These are phyloP conservation scores for Lyophyllum semitale DNA, from an alignment of 768 basidiomycete species.

Conservation along the genomic window DNA sequence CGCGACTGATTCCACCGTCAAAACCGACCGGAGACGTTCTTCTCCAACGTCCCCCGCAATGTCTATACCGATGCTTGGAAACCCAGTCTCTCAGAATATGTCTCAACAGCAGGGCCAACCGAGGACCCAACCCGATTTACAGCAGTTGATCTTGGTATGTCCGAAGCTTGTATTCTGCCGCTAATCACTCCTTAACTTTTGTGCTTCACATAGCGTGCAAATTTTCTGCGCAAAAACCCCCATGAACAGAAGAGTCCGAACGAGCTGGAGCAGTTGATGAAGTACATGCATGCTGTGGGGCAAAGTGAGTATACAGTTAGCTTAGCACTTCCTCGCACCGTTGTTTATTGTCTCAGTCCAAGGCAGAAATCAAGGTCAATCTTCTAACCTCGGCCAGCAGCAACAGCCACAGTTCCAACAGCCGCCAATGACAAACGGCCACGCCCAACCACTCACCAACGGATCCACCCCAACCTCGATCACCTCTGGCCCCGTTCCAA, in stretches of 20 bases:
- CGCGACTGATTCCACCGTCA: conserved; percentile 25
- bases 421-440: conserved; percentile 50
- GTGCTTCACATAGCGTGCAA: conserved; percentile 39
- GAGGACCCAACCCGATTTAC: conserved; percentile 37
- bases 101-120: conserved; percentile 25
- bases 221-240: conserved; percentile 53
- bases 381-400: conserved; percentile 32
- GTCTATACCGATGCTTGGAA: conserved; percentile 44
- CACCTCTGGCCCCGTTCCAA: conserved; percentile 50
- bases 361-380: conserved; percentile 28
- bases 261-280: conserved; percentile 48
- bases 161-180: conserved; percentile 3
- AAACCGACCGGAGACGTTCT: conserved; percentile 10
- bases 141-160: conserved; percentile 46
- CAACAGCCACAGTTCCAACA: conserved; percentile 29
- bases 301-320: conserved; percentile 31
- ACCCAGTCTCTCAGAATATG: conserved; percentile 34
- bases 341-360: conserved; percentile 6
- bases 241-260: conserved; percentile 46
- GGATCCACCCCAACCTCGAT: conserved; percentile 43
- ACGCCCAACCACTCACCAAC: conserved; percentile 43
- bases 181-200: conserved; percentile 13
- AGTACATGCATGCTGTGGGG: conserved; percentile 47
- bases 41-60: conserved; percentile 22
- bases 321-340: conserved; percentile 1